Conservation (phyloP, 495 filamentous ascomycete species). For the Trichoderma erinaceum region DNA sequence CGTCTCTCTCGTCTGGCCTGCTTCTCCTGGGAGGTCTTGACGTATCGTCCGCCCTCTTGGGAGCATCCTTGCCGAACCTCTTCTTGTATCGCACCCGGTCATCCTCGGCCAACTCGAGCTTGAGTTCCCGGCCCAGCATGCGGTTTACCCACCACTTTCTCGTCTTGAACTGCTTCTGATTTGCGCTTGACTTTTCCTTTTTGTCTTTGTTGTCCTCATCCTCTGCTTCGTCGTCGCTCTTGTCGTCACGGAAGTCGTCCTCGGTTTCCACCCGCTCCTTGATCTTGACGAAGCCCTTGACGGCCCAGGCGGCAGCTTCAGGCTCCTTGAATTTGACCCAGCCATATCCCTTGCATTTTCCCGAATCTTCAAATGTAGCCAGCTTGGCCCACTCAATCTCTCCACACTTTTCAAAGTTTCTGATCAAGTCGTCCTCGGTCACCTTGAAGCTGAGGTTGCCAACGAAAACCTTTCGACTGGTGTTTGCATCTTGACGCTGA, state of each 20-base stretch:
- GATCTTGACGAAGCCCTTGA: constrained; percentile 69
- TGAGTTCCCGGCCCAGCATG: constrained; percentile 67
- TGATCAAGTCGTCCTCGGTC: constrained; percentile 70
- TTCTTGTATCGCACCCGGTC: constrained; percentile 82
- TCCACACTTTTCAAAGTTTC: constrained; percentile 79
- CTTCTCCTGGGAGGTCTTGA: constrained; percentile 15
- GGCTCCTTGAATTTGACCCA: constrained; percentile 86
- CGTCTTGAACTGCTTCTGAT: constrained; percentile 50
- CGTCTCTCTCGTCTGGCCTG: constrained; percentile 14
- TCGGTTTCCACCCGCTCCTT: constrained; percentile 48
- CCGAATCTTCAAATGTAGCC: constrained; percentile 92
- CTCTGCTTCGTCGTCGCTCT: constrained; percentile 38
- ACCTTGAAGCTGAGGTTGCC: constrained; percentile 85
- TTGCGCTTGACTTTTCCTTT: constrained; percentile 21
- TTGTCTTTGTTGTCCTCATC: constrained; percentile 32
- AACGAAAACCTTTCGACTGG: constrained; percentile 74
- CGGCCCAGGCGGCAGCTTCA: constrained; percentile 67
- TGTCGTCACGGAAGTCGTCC: constrained; percentile 53
- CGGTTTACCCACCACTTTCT: constrained; percentile 78
- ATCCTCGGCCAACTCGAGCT: constrained; percentile 92
- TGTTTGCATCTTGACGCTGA: constrained; percentile 47
- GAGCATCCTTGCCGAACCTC: constrained; percentile 69
- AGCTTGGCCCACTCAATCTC: constrained; percentile 71
- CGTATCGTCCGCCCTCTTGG: constrained; percentile 18
- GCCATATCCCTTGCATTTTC: constrained; percentile 96